Evolutionary conservation across 1,139 yeast species (phyloP), one percentile per base, ranked within the genome.

Genomic region (Hyphopichia fennica): DNA sequence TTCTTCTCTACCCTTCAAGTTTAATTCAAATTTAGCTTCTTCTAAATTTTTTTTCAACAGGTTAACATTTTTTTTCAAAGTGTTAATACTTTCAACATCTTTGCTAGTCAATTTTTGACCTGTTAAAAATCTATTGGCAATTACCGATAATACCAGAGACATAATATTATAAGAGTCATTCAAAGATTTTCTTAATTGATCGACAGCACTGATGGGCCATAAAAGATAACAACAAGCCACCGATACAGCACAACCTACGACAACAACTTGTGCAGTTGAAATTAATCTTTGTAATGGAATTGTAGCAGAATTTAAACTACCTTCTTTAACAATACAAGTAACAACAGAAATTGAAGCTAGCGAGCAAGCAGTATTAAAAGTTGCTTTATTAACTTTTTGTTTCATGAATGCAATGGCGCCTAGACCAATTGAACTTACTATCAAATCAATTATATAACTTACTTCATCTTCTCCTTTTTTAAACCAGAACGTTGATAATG

Each of bases 321-420:
- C 93, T 55, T 87, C 96, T 53, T 84, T 83, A n/a, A 87, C 79
- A 35, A 87, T 73, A 48, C 88, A 82, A 0, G 90, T 77, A 11
- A 87, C 82, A 36, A 87, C 67, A 9, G 87, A 77, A 41, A 87
- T 85, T 15, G 87, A 81, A 0, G 95, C 89, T 41, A 87, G 67
- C 0, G 90, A 81, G 53, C 95, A 84, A 0, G 96, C 93, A 14
- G 93, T 87, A 51, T 85, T 86, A 58, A 87, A 87, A 0, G 87
- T 83, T 28, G 81, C 86, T 53, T 78, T 81, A 48, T 78, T 77
- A 41, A 86, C 78, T 48, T 76, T 72, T 53, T 84, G 89, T 52
- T 87, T 87, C 72, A 80, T 73, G 53, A 74, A 84, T 1, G 93
- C 85, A 20, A 88, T 75, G 8, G 75, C 47, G 0, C 95, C 95